These are phyloP conservation scores for Ramaria sp. DNA, from an alignment of 768 basidiomycete species.

Conservation along the genomic window DNA sequence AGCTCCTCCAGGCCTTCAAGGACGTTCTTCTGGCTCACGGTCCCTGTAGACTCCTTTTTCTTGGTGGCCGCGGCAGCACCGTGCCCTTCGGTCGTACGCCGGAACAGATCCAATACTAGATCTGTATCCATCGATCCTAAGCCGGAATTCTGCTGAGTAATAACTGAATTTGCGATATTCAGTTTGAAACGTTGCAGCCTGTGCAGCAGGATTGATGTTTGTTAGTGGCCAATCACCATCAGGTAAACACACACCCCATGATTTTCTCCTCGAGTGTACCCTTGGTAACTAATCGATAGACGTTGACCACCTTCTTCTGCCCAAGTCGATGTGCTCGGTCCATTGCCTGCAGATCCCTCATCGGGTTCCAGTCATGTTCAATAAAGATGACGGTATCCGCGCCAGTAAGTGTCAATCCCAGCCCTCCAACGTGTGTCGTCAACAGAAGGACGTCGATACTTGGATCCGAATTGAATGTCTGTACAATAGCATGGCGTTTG, in stretches of 20 bases:
- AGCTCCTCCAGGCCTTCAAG: slow-evolving; percentile 86
- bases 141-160: slow-evolving; percentile 95
- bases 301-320: slow-evolving; percentile 98
- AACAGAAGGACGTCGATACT: slow-evolving; percentile 93
- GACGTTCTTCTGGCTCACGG: slow-evolving; percentile 70
- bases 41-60: slow-evolving; percentile 45
- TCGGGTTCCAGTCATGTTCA: slow-evolving; percentile 99
- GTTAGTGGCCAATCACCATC: slow-evolving; percentile 3
- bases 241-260: slow-evolving; percentile 65
- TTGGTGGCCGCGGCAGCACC: slow-evolving; percentile 49
- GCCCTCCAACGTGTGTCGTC: slow-evolving; percentile 93
- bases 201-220: not conserved
- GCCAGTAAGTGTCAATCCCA: slow-evolving; percentile 92
- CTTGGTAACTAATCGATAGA: slow-evolving; percentile 93
- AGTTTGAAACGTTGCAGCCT: slow-evolving; percentile 98
- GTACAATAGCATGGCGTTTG: slow-evolving; percentile 93
- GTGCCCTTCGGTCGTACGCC: slow-evolving; percentile 64
- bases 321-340: slow-evolving; percentile 96
- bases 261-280: slow-evolving; percentile 98
- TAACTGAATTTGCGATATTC: slow-evolving; percentile 93
- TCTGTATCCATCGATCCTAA: slow-evolving; percentile 95
- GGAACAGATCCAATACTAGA: slow-evolving; percentile 90
- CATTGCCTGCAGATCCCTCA: slow-evolving; percentile 99
- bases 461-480: slow-evolving; percentile 96
- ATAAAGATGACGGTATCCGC: slow-evolving; percentile 99